Evolutionary conservation across 805 yeast species (phyloP).

Genomic region (Zygoascus tannicola): DNA sequence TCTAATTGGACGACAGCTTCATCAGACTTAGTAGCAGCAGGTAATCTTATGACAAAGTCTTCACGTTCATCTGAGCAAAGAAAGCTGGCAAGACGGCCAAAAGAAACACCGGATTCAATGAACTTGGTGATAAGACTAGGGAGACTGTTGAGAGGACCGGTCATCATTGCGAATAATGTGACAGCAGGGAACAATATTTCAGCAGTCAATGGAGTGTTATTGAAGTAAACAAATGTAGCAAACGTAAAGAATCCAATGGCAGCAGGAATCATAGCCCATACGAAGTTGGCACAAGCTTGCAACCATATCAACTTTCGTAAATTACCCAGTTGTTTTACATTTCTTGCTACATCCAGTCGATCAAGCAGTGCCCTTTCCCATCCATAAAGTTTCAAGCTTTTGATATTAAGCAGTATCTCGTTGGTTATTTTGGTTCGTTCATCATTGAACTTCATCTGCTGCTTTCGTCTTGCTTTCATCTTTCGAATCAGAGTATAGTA

Average conservation of each 20-base stretch:
- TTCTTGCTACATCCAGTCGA: conserved; percentile 72
- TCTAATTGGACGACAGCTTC: conserved; percentile 36
- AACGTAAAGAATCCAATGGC: conserved; percentile 85
- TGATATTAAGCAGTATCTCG: conserved; percentile 80
- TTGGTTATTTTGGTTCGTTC: conserved; percentile 80
- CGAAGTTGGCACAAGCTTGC: conserved; percentile 60
- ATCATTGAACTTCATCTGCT: conserved; percentile 84
- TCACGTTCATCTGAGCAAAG: conserved; percentile 38
- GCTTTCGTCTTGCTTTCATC: conserved; percentile 66
- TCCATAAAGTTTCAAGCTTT: conserved; percentile 84
- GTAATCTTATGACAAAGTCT: conserved; percentile 23
- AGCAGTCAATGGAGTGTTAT: conserved; percentile 63
- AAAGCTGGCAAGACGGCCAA: conserved; percentile 38
- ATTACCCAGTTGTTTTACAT: conserved; percentile 73
- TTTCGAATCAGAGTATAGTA: conserved; percentile 59
- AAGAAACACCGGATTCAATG: conserved; percentile 31
- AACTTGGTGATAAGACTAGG: conserved; percentile 40
- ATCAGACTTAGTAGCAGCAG: conserved; percentile 36
- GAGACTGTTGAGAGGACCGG: conserved; percentile 41
- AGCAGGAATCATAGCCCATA: conserved; percentile 82
- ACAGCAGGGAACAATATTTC: conserved; percentile 72
- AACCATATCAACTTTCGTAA: conserved; percentile 64
- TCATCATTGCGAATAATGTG: conserved; percentile 41
- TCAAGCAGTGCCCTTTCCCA: conserved; percentile 87
- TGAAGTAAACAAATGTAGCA: conserved; percentile 59